Evolutionary conservation across 2,329 filamentous ascomycete species (phyloP).

Genomic region (Cucurbitaria berberidis): DNA sequence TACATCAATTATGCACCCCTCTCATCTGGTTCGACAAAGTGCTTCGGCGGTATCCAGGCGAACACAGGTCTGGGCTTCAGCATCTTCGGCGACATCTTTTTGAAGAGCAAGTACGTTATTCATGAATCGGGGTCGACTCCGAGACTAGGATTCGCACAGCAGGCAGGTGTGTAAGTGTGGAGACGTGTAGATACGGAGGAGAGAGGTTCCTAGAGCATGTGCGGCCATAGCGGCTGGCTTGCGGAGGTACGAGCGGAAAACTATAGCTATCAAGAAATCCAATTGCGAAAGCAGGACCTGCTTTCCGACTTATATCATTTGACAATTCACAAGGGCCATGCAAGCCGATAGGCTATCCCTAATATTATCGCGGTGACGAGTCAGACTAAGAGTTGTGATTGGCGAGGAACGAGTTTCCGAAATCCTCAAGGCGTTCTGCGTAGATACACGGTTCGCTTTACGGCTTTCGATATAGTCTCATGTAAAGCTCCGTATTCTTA

Average conservation of each 20-base stretch:
- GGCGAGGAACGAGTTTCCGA: not conserved
- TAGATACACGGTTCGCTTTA: too few species aligned
- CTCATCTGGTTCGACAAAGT: slow-evolving; percentile 52
- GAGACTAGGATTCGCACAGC: slow-evolving; percentile 54
- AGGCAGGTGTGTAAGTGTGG: slow-evolving; percentile 34
- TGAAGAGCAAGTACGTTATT: slow-evolving; percentile 78
- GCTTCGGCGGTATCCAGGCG: slow-evolving; percentile 79
- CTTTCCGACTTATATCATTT: not conserved
- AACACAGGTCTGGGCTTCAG: slow-evolving; percentile 63
- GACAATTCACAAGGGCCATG: not conserved
- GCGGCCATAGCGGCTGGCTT: not conserved
- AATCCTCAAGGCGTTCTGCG: too few species aligned
- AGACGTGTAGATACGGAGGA: not conserved
- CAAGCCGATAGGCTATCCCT: not conserved
- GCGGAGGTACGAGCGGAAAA: too few species aligned
- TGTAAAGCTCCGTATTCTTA: too few species aligned
- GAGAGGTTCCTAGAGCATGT: not conserved
- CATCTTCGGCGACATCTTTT: slow-evolving; percentile 79
- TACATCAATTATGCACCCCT: slow-evolving; percentile 62
- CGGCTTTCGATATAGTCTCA: too few species aligned
- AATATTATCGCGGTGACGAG: not conserved
- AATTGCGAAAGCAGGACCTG: not conserved
- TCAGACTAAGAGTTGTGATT: not conserved
- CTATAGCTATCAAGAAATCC: not conserved
- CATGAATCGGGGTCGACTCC: slow-evolving; percentile 52